Conservation (phyloP, 2,329 filamentous ascomycete species). For the Onygenales sp. region DNA sequence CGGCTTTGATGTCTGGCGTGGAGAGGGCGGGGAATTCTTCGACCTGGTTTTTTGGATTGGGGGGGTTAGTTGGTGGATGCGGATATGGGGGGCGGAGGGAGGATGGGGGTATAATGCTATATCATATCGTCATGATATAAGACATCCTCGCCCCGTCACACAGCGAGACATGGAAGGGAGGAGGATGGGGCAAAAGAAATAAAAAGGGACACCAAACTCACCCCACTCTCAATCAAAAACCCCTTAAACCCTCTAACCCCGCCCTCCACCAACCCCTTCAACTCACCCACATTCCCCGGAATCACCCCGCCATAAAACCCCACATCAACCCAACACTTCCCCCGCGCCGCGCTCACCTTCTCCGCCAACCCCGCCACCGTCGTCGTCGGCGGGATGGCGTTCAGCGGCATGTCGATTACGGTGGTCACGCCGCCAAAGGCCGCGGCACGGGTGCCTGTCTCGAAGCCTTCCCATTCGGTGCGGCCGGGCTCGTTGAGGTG, state of each 20-base stretch:
- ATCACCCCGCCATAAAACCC: constrained; percentile 95
- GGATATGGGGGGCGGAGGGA: too few species aligned
- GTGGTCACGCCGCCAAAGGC: constrained; percentile 95
- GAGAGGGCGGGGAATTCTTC: constrained; percentile 94
- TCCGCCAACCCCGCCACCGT: constrained; percentile 72
- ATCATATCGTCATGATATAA: too few species aligned
- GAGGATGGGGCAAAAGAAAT: not conserved
- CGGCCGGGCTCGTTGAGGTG: constrained; percentile 95
- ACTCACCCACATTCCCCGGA: constrained; percentile 72
- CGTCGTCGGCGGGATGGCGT: constrained; percentile 92
- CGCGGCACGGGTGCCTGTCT: constrained; percentile 84
- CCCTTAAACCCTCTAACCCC: constrained; percentile 96
- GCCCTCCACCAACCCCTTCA: constrained; percentile 69
- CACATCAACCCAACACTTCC: constrained; percentile 97
- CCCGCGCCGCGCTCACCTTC: constrained; percentile 74
- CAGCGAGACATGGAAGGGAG: not conserved
- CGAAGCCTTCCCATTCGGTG: constrained; percentile 98
- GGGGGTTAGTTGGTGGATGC: not conserved
- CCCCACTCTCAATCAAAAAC: constrained; percentile 92
- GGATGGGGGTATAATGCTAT: too few species aligned
- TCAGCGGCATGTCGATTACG: constrained; percentile 94
- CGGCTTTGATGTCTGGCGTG: constrained; percentile 64
- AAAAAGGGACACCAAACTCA: constrained; percentile 39
- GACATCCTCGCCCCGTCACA: too few species aligned
- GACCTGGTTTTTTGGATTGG: constrained; percentile 48